Conservation (phyloP, 176 grass and related monocot genomes). For the Eragrostis nindensis region DNA sequence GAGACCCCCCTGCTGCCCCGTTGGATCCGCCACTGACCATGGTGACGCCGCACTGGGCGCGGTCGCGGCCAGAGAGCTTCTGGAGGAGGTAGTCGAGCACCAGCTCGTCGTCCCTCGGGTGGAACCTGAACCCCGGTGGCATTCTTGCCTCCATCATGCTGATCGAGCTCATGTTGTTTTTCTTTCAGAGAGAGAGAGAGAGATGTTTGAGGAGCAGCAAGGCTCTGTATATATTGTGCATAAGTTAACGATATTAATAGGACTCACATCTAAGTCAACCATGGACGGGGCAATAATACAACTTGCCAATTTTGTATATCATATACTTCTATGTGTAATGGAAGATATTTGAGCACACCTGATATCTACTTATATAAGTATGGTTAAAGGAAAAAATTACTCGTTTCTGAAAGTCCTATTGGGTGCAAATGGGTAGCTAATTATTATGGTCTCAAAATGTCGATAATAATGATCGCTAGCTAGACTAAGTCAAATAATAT, state of each 20-base stretch:
- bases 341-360: too few species aligned
- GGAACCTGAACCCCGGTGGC: slow-evolving; percentile 95
- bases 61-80: slow-evolving; percentile 49
- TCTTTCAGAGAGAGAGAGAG: background rate
- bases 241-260: background rate
- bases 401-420: too few species aligned
- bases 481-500: too few species aligned
- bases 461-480: too few species aligned
- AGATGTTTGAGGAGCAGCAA: background rate
- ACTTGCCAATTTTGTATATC: background rate
- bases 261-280: background rate
- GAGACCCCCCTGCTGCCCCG: too few species aligned
- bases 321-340: background rate
- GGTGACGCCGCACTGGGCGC: slow-evolving; percentile 30
- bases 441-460: too few species aligned
- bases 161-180: background rate
- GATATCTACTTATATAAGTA: too few species aligned
- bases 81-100: slow-evolving; percentile 74
- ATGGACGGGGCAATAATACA: background rate
- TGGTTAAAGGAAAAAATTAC: too few species aligned
- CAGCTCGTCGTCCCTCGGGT: slow-evolving; percentile 83
- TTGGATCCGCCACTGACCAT: too few species aligned
- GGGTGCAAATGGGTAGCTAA: too few species aligned
- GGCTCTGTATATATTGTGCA: background rate
- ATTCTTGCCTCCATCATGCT: background rate